Conservation (phyloP, 2,329 filamentous ascomycete genomes). For the Periconia macrospinosa region DNA sequence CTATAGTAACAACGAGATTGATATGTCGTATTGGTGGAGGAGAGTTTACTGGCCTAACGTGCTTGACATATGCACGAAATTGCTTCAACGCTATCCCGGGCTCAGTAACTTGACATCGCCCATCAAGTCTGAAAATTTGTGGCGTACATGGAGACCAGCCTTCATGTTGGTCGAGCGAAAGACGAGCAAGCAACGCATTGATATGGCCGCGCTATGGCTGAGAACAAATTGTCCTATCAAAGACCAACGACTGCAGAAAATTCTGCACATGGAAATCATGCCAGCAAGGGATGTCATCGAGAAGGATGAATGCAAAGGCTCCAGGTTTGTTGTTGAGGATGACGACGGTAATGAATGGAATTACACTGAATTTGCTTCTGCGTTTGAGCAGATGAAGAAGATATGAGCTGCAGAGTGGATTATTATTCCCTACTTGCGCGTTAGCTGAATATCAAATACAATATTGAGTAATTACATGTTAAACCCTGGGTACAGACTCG, state of each 20-base stretch:
- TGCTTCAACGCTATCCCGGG: constrained; percentile 25
- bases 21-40: constrained; percentile 31
- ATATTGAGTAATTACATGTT: too few species aligned
- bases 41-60: constrained; percentile 32
- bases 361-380: constrained; percentile 24
- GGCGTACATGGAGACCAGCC: constrained; percentile 22
- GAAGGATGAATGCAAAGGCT: constrained; percentile 17
- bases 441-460: background rate
- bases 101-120: constrained; percentile 26
- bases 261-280: constrained; percentile 30
- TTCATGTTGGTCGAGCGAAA: constrained; percentile 28
- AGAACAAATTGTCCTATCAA: constrained; percentile 20
- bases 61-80: constrained; percentile 13
- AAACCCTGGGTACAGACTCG: too few species aligned
- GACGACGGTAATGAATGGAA: constrained; percentile 30
- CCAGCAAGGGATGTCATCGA: constrained; percentile 7
- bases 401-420: background rate
- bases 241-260: constrained; percentile 21
- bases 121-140: constrained; percentile 21
- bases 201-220: constrained; percentile 30
- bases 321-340: constrained; percentile 22
- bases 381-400: constrained; percentile 1
- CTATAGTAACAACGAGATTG: constrained; percentile 21
- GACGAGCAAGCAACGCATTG: constrained; percentile 24
- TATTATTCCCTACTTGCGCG: background rate